Conservation (phyloP, 2,329 filamentous ascomycete species). For the Colletotrichum liriopes region DNA sequence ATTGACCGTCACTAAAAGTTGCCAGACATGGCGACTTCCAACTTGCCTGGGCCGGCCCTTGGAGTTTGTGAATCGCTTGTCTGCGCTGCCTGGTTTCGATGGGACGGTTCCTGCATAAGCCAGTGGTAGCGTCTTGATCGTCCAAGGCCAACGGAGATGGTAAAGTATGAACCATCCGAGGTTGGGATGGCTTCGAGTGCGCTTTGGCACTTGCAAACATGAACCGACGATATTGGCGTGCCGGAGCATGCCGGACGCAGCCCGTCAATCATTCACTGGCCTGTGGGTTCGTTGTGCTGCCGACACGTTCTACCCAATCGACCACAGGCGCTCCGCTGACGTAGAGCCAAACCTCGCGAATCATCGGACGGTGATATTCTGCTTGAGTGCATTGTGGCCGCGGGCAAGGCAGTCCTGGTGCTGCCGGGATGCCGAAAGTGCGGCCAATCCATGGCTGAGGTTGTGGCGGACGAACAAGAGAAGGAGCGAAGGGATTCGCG, state of each 20-base stretch:
- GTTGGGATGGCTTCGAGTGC: background rate
- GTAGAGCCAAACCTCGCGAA: background rate
- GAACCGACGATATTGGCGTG: background rate
- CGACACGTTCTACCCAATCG: background rate
- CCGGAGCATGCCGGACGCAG: background rate
- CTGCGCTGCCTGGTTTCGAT: background rate
- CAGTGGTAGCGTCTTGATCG: background rate
- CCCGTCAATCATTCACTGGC: background rate
- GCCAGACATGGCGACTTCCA: background rate
- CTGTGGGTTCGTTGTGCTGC: background rate
- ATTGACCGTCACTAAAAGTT: background rate
- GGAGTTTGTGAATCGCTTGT: background rate
- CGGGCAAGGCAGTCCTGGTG: background rate
- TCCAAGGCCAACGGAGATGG: background rate
- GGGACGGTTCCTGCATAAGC: background rate
- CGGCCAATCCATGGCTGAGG: background rate
- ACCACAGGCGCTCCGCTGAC: background rate
- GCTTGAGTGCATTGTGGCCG: background rate
- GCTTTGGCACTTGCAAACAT: constrained; percentile 1
- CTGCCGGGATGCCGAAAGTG: background rate
- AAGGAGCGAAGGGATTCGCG: constrained; percentile 6
- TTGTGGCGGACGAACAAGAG: background rate
- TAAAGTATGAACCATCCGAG: background rate
- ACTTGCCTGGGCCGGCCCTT: background rate
- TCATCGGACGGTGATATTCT: background rate